phyloP scores from a whole-genome alignment of 441 rosid genomes.

The Pelargonium cotyledonis region DNA sequence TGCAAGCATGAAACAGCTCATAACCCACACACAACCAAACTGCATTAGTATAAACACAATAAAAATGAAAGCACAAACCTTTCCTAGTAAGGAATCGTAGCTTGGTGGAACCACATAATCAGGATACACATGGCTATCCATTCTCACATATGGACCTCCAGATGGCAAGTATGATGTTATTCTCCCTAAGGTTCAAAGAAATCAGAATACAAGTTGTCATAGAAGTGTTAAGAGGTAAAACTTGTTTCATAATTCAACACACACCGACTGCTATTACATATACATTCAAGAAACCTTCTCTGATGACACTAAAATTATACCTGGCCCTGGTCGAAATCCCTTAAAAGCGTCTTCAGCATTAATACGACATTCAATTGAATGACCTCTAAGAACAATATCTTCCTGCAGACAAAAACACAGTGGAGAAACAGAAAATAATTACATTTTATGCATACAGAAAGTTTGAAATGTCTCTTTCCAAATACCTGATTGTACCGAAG shows the following conservation, averaged over 20 bases:
- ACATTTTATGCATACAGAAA: neutral
- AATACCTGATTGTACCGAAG: conserved; percentile 74
- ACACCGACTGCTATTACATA: neutral
- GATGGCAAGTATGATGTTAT: conserved; percentile 89
- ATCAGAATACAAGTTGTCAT: no score
- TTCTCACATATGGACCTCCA: conserved; percentile 96
- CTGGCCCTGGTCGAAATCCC: conserved; percentile 96
- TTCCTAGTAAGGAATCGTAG: conserved; percentile 92
- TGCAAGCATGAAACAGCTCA: neutral
- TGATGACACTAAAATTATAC: conserved; percentile 26
- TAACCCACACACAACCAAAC: neutral
- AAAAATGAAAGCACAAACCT: conserved; percentile 44
- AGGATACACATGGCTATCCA: conserved; percentile 96
- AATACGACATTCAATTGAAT: conserved; percentile 98
- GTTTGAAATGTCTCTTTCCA: conserved; percentile 9
- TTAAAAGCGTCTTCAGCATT: conserved; percentile 96
- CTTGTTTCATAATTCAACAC: no score
- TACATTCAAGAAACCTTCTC: neutral
- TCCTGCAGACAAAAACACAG: conserved; percentile 44
- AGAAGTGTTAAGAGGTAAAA: no score
- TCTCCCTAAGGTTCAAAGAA: conserved; percentile 42
- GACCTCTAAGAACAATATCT: conserved; percentile 88
- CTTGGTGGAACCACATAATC: conserved; percentile 97
- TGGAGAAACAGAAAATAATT: conserved; percentile 5
- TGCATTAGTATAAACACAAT: conserved; percentile 8